Conservation (phyloP, 176 grass and related monocot genomes). For the Triticum timopheevii region DNA sequence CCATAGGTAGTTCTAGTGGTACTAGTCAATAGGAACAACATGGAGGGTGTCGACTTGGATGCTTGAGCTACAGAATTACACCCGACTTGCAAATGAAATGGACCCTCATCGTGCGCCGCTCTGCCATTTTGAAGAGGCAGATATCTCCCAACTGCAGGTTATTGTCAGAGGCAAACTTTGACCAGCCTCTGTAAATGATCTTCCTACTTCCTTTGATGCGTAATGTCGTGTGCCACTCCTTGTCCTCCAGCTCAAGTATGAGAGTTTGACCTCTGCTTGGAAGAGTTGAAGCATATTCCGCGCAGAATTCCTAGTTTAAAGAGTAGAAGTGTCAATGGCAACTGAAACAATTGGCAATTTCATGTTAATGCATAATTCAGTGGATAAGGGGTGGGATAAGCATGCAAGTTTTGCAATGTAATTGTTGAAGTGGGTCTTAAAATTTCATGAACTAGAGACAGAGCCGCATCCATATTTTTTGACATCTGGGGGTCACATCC, state of each 20-base stretch:
- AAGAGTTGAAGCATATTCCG: not conserved
- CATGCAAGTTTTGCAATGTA: not conserved
- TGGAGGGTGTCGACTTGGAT: not conserved
- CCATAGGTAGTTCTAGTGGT: not conserved
- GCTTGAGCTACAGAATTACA: not conserved
- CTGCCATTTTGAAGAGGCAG: not conserved
- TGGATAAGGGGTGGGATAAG: not conserved
- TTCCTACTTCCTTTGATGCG: not conserved
- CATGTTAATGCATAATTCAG: not conserved
- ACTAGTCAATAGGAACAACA: not conserved
- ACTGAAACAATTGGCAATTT: not conserved
- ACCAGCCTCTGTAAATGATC: not conserved
- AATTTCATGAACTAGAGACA: not conserved
- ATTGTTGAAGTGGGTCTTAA: not conserved
- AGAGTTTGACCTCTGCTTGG: not conserved
- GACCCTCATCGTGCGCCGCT: not conserved
- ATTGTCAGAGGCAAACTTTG: not conserved
- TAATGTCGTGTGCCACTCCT: not conserved
- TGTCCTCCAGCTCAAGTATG: not conserved
- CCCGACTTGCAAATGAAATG: not conserved
- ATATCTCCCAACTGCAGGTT: not conserved
- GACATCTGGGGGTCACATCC: not conserved
- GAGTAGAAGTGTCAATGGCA: not conserved
- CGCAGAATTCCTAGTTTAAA: not conserved
- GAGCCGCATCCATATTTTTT: no score